phyloP scores from a whole-genome alignment of 106 monocot genomes.

The Gastrodia elata region DNA sequence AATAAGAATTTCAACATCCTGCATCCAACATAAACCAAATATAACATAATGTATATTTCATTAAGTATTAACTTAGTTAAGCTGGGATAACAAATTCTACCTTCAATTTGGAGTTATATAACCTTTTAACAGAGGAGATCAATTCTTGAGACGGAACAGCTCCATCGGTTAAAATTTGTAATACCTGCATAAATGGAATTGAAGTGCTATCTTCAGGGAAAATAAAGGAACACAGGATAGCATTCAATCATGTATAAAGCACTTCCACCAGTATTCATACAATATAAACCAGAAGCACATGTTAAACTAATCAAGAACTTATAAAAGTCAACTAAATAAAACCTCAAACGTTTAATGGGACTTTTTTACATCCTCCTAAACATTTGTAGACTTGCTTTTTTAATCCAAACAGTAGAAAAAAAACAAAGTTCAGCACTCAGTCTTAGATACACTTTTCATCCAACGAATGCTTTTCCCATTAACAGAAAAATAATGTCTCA shows the following conservation, averaged over 20 bases:
- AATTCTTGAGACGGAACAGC: slow-evolving; percentile 59
- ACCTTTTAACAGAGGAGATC: slow-evolving; percentile 43
- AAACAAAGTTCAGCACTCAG: background rate
- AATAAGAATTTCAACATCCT: slow-evolving; percentile 82
- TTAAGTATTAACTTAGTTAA: background rate
- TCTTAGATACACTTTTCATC: background rate
- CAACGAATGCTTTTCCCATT: background rate
- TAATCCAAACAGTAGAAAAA: background rate
- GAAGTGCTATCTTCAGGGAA: background rate
- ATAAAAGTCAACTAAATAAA: background rate
- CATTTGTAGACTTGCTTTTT: background rate
- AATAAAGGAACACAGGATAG: background rate
- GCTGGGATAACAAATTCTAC: slow-evolving; percentile 19
- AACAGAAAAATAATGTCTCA: background rate
- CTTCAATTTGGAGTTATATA: slow-evolving; percentile 70
- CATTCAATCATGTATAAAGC: background rate
- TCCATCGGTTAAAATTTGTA: slow-evolving; percentile 72
- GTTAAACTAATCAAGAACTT: background rate
- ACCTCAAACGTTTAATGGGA: background rate
- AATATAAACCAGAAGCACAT: background rate
- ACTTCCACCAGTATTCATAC: background rate
- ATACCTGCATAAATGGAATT: slow-evolving; percentile 43
- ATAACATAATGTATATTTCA: slow-evolving; percentile 4
- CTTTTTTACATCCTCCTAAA: background rate
- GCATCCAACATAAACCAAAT: slow-evolving; percentile 24